Percentiles rank a stretch among this genome's conserved stretches.
These are phyloP conservation scores for Eucommia ulmoides DNA, from an alignment of 257 asterid genomes.

Conservation along the genomic window DNA sequence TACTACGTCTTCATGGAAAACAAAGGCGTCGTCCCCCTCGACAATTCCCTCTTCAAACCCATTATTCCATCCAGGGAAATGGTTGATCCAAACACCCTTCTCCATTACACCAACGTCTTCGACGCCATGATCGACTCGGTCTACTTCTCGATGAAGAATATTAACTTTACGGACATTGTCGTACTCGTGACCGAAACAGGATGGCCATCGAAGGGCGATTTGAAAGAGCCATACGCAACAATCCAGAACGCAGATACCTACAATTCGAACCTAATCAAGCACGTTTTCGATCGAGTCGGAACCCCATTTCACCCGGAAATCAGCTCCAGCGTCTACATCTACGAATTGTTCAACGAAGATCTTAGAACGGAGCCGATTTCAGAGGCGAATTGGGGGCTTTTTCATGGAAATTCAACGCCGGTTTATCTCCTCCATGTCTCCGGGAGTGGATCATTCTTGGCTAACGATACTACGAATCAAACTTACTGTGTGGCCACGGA, in stretches of 20 bases:
- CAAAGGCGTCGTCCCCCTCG: conserved; percentile 89
- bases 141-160: conserved; percentile 83
- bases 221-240: conserved; percentile 90
- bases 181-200: conserved; percentile 83
- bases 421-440: conserved; percentile 91
- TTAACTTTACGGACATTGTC: conserved; percentile 61
- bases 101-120: conserved; percentile 78
- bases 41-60: conserved; percentile 80
- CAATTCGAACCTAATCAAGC: conserved; percentile 85
- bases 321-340: conserved; percentile 67
- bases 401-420: conserved; percentile 72
- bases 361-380: conserved; percentile 78
- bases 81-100: conserved; percentile 92
- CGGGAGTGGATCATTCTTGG: conserved; percentile 85
- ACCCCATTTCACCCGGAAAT: conserved; percentile 88
- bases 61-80: conserved; percentile 85
- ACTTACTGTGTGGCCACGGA: conserved; percentile 74
- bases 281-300: conserved; percentile 57
- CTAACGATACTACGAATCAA: conserved; percentile 80
- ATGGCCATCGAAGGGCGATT: conserved; percentile 93
- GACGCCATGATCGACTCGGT: conserved; percentile 97
- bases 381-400: conserved; percentile 92
- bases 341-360: conserved; percentile 91
- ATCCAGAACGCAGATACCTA: conserved; percentile 73
- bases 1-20: conserved; percentile 94